A percentile compares a stretch with the other conserved stretches of the same genome.
Evolutionary conservation across 768 basidiomycete species (phyloP).

Genomic region (Baorangia bicolor): DNA sequence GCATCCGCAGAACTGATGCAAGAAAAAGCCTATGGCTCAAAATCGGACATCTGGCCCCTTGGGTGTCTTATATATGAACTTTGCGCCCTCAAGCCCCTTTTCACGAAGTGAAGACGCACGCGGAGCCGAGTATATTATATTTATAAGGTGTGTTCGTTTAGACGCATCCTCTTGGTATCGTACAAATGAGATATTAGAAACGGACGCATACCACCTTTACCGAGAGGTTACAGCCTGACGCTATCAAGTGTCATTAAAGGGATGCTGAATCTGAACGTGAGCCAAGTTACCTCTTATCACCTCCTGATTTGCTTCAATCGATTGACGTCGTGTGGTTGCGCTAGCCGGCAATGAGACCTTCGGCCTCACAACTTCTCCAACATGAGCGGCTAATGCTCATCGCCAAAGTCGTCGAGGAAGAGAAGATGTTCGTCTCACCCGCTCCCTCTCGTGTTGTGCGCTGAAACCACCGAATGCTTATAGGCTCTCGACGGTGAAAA

Average conservation of each 20-base stretch:
- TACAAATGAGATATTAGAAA: slow-evolving; percentile 44
- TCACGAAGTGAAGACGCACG: slow-evolving; percentile 88
- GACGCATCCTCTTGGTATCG: not conserved
- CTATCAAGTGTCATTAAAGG: slow-evolving; percentile 75
- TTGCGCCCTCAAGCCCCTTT: slow-evolving; percentile 94
- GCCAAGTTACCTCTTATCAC: slow-evolving; percentile 13
- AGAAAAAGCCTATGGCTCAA: slow-evolving; percentile 96
- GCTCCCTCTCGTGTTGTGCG: not conserved
- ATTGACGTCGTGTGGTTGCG: not conserved
- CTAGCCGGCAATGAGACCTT: slow-evolving; percentile 85
- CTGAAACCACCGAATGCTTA: not conserved
- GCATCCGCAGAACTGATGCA: slow-evolving; percentile 99
- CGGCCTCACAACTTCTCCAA: slow-evolving; percentile 75
- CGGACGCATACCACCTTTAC: slow-evolving; percentile 88
- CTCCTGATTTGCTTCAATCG: not conserved
- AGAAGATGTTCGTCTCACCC: slow-evolving; percentile 60
- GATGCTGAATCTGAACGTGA: slow-evolving; percentile 83
- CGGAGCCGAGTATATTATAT: slow-evolving; percentile 78
- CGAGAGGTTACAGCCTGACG: slow-evolving; percentile 75
- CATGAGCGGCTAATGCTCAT: slow-evolving; percentile 74
- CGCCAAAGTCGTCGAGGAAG: slow-evolving; percentile 69
- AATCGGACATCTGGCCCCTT: slow-evolving; percentile 98
- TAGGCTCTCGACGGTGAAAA: slow-evolving; percentile 66
- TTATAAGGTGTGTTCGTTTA: slow-evolving; percentile 61
- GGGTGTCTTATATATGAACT: slow-evolving; percentile 97